Evolutionary conservation across 192 early-diverging fungal species (phyloP).

Genomic region (Gonapodya prolifera): DNA sequence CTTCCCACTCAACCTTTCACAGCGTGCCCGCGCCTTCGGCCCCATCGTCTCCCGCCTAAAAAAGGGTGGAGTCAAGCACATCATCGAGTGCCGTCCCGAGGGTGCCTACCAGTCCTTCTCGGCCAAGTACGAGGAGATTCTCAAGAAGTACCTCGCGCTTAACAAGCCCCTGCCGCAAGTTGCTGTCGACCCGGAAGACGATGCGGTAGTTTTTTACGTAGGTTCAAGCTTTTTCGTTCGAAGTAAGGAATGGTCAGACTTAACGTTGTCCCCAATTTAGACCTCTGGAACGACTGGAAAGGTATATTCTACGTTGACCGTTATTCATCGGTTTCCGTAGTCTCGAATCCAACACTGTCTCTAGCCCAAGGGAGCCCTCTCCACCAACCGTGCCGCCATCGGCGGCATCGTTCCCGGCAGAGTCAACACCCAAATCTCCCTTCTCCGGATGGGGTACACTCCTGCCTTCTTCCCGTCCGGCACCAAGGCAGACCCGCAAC

Average conservation of each 20-base stretch:
- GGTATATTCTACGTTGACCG: too few species aligned
- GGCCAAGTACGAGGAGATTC: neutral
- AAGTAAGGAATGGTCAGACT: too few species aligned
- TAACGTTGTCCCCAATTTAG: neutral
- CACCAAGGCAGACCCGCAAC: constrained; percentile 1
- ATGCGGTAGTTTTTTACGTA: neutral
- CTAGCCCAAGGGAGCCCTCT: constrained; percentile 1
- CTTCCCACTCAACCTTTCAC: too few species aligned
- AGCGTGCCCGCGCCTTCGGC: neutral
- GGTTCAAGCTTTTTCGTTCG: neutral
- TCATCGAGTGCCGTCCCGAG: neutral
- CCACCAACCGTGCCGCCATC: neutral
- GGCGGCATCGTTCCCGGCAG: neutral
- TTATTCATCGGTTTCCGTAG: too few species aligned
- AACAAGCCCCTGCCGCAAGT: neutral
- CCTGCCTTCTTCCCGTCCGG: neutral
- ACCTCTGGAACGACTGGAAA: neutral
- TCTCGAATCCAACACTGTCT: too few species aligned
- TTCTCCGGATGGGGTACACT: neutral
- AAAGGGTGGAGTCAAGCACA: neutral
- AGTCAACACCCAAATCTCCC: neutral
- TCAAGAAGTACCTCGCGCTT: neutral
- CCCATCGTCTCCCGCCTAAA: neutral
- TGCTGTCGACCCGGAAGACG: neutral
- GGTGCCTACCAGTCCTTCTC: neutral